These are phyloP conservation scores for Alectoria sarmentosa DNA, from an alignment of 495 filamentous ascomycete genomes.

Conservation along the genomic window DNA sequence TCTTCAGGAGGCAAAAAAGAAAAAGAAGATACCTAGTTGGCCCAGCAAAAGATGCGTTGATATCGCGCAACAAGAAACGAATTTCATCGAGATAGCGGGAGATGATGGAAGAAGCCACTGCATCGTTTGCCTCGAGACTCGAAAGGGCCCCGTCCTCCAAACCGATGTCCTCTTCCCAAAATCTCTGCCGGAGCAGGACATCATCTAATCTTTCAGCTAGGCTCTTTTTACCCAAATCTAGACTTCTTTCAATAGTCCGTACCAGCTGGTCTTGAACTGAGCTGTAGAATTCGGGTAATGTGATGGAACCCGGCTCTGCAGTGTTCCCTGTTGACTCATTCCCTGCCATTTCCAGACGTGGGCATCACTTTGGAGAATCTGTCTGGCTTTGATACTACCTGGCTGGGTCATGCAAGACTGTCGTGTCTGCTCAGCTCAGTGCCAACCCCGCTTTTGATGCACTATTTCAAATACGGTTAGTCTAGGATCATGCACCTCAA, in stretches of 20 bases:
- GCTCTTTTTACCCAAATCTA: neutral
- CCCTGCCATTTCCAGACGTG: neutral
- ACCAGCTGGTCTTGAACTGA: neutral
- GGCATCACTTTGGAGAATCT: neutral
- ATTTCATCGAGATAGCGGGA: neutral
- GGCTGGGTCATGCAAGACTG: neutral
- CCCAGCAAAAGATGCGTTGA: neutral
- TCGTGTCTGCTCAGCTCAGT: neutral
- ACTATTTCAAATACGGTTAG: neutral
- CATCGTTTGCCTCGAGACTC: neutral
- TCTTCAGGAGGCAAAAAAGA: too few species aligned
- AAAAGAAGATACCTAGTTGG: neutral
- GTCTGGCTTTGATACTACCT: neutral
- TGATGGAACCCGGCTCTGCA: neutral
- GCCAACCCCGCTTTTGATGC: neutral
- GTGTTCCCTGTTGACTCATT: neutral
- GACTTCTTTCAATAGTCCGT: neutral
- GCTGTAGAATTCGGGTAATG: neutral
- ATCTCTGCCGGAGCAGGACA: neutral
- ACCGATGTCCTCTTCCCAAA: neutral
- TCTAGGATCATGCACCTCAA: neutral
- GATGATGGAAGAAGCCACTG: neutral
- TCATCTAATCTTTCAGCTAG: neutral
- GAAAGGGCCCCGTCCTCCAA: neutral
- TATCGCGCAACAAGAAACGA: neutral